These are phyloP conservation scores for Tylopilus subfusipes DNA, from an alignment of 768 basidiomycete species.

Conservation along the genomic window DNA sequence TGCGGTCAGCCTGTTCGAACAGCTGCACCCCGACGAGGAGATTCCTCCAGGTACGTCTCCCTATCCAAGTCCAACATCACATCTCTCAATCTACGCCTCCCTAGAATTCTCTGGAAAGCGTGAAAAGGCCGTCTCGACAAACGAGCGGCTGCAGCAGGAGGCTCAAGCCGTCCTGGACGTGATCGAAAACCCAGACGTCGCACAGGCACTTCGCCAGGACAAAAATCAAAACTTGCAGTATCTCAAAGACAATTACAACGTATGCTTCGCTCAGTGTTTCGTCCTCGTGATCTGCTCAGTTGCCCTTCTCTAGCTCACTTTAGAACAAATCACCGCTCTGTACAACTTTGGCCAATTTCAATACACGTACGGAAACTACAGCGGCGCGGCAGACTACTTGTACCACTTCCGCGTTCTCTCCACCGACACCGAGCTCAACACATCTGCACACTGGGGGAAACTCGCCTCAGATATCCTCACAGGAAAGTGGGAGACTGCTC, in stretches of 20 bases:
- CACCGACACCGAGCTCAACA: constrained; percentile 87
- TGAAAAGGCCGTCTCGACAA: constrained; percentile 75
- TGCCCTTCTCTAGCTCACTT: constrained; percentile 59
- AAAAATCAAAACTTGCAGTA: constrained; percentile 95
- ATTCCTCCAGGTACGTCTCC: constrained; percentile 58
- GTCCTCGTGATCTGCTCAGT: constrained; percentile 3
- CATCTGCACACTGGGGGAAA: constrained; percentile 98
- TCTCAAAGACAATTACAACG: constrained; percentile 88
- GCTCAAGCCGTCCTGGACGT: constrained; percentile 93
- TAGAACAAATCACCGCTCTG: constrained; percentile 92
- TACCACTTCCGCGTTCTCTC: constrained; percentile 99
- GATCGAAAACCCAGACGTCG: constrained; percentile 96
- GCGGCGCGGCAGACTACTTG: constrained; percentile 93
- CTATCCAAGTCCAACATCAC: neutral
- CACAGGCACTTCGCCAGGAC: constrained; percentile 90
- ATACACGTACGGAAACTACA: constrained; percentile 98
- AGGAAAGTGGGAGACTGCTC: constrained; percentile 92
- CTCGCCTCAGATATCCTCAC: constrained; percentile 94
- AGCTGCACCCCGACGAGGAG: constrained; percentile 70
- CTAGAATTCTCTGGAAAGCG: constrained; percentile 84
- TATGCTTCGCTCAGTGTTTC: constrained; percentile 37
- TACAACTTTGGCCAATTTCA: constrained; percentile 99
- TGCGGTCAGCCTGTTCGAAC: constrained; percentile 72
- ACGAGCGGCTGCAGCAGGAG: constrained; percentile 82
- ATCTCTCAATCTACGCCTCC: neutral